Evolutionary conservation across 2,329 filamentous ascomycete species (phyloP).

Genomic region (Metarhizium sp.): DNA sequence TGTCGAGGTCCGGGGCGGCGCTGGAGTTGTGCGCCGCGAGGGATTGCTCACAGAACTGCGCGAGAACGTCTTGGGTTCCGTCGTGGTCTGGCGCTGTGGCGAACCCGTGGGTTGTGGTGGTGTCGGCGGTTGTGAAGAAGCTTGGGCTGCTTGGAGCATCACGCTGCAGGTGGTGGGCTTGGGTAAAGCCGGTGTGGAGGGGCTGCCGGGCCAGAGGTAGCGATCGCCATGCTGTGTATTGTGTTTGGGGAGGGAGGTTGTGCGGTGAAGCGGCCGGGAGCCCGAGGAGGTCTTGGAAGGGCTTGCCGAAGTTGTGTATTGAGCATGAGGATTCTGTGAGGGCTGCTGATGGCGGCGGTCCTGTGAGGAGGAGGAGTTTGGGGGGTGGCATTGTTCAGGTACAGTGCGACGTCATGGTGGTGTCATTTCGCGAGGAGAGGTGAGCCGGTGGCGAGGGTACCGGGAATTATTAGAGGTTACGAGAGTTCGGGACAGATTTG

Average conservation of each 20-base stretch:
- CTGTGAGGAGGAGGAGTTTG: conserved; percentile 28
- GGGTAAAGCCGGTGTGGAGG: conserved; percentile 44
- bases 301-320: conserved; percentile 15
- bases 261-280: conserved; percentile 1
- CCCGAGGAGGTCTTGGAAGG: conserved; percentile 18
- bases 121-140: conserved; percentile 39
- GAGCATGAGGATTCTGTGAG: conserved; percentile 21
- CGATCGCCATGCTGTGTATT: conserved; percentile 41
- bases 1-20: conserved; percentile 36
- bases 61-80: conserved; percentile 32
- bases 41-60: conserved; percentile 71
- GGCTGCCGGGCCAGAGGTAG: conserved; percentile 37
- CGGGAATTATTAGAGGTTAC: too few relatives aligned
- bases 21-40: conserved; percentile 60
- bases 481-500: too few relatives aligned
- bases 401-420: neutral
- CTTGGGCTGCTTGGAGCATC: conserved; percentile 19
- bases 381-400: conserved; percentile 6
- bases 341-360: conserved; percentile 22
- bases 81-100: conserved; percentile 16
- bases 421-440: too few relatives aligned
- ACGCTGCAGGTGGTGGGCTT: conserved; percentile 26
- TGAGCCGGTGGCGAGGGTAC: too few relatives aligned
- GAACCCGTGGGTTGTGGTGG: conserved; percentile 18
- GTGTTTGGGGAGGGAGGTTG: neutral